Evolutionary conservation across 1,284 basidiomycete species (phyloP), one percentile per base, ranked within the genome.

Genomic region (Inonotus hispidus): DNA sequence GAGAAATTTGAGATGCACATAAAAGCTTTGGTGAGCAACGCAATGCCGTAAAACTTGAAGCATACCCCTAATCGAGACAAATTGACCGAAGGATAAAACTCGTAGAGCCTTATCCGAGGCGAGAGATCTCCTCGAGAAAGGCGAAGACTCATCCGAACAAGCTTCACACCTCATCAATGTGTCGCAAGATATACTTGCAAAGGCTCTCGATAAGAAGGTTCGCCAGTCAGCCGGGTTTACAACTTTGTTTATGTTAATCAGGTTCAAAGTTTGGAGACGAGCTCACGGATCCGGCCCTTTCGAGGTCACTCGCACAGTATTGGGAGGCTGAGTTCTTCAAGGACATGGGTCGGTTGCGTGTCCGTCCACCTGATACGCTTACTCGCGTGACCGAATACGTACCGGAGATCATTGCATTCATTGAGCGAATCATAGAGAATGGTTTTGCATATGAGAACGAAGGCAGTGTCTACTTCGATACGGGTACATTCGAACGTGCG

Each of bases 351-450:
- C 85, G 88, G 14, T 81, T 99, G 29, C 85, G 84, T 64, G 92
- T 99, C 56, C 86, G 90, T 61, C 85, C 88, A 37, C 95, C 97
- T 16, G 93, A 95, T 71, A 93, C 87, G 1, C 76, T 98, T 59
- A 99, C 97, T 2, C 87, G 97, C 43, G 97, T 99, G 14, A 96
- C 94, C 16, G 97, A 99, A 74, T 99, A 95, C 74, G 90, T 99
- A 13, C 93, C 95, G 7, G 95, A 99, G 74, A 94, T 98, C 66
- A 92, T 95, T 57, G 73, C 82, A 1, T 99, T 96, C 71, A 90
- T 98, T 21, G 82, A 95, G 71, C 79, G 82, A 52, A 95, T 99
- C 70, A 79, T 97, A 65, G 75, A 83, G 61, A 95, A 96, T 63
- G 96, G 95, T 0, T 98, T 88, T 70, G 97, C 85, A 3, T 99